phyloP scores from a whole-genome alignment of 176 grass and related monocot genomes.

The Lolium perenne region DNA sequence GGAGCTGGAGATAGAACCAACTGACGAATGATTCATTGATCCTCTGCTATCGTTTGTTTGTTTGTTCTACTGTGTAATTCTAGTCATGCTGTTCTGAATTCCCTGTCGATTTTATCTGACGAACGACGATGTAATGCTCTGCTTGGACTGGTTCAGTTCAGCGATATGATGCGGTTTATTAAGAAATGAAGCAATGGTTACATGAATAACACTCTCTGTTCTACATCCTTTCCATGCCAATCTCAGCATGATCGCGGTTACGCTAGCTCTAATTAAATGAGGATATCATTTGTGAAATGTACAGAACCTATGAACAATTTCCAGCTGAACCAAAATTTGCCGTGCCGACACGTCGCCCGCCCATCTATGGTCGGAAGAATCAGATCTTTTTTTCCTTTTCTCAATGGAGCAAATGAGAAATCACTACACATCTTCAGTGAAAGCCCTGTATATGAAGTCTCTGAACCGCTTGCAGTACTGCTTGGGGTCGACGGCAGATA shows the following conservation, averaged over 20 bases:
- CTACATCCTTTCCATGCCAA: conserved; percentile 16
- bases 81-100: background rate
- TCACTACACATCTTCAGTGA: conserved; percentile 53
- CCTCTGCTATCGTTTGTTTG: background rate
- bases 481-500: conserved; percentile 57
- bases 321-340: conserved; percentile 9
- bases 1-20: background rate
- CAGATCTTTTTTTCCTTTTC: background rate
- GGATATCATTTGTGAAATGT: conserved; percentile 10
- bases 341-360: background rate
- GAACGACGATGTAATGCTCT: too few species aligned
- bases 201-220: conserved; percentile 14
- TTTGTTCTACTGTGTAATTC: background rate
- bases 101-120: too few species aligned
- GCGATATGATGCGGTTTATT: conserved; percentile 7
- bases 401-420: background rate
- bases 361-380: background rate
- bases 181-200: conserved; percentile 20
- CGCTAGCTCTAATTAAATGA: conserved; percentile 7
- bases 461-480: conserved; percentile 86
- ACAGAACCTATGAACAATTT: conserved; percentile 19
- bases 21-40: background rate
- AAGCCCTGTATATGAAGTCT: conserved; percentile 79
- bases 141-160: background rate
- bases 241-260: background rate